Evolutionary conservation across 2,329 filamentous ascomycete genomes (phyloP).

Genomic region (Alternaria longipes): DNA sequence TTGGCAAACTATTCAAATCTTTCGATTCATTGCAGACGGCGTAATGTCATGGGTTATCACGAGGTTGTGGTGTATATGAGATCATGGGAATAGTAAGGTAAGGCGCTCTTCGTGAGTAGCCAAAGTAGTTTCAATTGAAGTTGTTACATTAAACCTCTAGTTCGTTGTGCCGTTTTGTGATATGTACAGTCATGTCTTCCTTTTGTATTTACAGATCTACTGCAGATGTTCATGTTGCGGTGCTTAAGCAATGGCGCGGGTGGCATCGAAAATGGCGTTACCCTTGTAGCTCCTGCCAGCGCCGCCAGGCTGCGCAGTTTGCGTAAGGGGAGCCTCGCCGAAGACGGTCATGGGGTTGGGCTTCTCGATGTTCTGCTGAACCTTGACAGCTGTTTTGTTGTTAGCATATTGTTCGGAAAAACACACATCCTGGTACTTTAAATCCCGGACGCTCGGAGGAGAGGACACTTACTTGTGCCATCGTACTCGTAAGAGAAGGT

Average conservation of each 20-base stretch:
- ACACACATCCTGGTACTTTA: not conserved
- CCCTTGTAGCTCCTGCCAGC: conserved; percentile 6
- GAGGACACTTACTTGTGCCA: conserved; percentile 14
- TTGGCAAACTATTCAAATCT: not conserved
- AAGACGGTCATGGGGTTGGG: conserved; percentile 18
- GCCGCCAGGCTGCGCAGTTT: not conserved
- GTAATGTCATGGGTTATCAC: not conserved
- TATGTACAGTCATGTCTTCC: not conserved
- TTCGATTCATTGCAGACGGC: conserved; percentile 1
- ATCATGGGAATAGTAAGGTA: not conserved
- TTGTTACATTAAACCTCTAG: not conserved
- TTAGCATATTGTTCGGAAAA: not conserved
- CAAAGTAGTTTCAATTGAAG: conserved; percentile 3
- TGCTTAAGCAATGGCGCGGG: conserved; percentile 19
- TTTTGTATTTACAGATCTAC: not conserved
- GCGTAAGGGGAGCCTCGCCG: conserved; percentile 13
- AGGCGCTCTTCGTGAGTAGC: not conserved
- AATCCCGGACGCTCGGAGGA: not conserved
- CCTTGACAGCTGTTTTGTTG: conserved; percentile 8
- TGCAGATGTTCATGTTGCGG: fast-evolving
- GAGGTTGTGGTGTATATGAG: conserved; percentile 3
- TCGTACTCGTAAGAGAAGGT: conserved; percentile 15
- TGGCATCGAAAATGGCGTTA: conserved; percentile 15
- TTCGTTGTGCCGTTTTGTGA: not conserved
- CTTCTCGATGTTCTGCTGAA: conserved; percentile 21